phyloP scores from a whole-genome alignment of 2,329 filamentous ascomycete species.

The Trichoderma asperellum region DNA sequence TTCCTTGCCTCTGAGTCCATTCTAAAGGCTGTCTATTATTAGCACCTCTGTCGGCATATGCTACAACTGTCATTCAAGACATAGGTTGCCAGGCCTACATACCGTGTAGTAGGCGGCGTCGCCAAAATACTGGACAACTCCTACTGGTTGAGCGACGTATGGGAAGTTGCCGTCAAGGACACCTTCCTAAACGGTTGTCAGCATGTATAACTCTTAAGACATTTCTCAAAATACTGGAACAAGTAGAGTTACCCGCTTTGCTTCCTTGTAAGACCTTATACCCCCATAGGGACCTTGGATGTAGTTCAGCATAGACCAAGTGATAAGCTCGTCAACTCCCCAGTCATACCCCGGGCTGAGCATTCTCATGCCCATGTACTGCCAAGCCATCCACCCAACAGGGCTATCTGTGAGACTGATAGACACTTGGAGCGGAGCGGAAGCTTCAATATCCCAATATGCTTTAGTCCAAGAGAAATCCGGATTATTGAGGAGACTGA shows the following conservation, averaged over 20 bases:
- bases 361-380: not conserved
- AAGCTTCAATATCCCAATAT: not conserved
- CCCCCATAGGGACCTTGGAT: not conserved
- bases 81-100: not conserved
- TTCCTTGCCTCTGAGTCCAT: not conserved
- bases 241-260: not conserved
- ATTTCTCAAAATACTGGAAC: not conserved
- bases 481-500: not conserved
- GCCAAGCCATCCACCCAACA: not conserved
- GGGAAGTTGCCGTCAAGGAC: not conserved
- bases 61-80: too few species aligned
- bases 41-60: not conserved
- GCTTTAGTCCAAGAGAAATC: not conserved
- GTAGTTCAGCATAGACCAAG: not conserved
- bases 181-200: not conserved
- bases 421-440: not conserved
- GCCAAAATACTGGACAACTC: not conserved
- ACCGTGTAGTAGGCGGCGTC: not conserved
- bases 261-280: not conserved
- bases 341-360: not conserved
- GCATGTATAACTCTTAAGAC: not conserved
- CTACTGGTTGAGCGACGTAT: not conserved
- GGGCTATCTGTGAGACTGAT: not conserved
- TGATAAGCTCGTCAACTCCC: not conserved
- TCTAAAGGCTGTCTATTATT: not conserved